Base-by-base conservation (phyloP, 768 basidiomycete species). In the Lentinula aciculospora region DNA sequence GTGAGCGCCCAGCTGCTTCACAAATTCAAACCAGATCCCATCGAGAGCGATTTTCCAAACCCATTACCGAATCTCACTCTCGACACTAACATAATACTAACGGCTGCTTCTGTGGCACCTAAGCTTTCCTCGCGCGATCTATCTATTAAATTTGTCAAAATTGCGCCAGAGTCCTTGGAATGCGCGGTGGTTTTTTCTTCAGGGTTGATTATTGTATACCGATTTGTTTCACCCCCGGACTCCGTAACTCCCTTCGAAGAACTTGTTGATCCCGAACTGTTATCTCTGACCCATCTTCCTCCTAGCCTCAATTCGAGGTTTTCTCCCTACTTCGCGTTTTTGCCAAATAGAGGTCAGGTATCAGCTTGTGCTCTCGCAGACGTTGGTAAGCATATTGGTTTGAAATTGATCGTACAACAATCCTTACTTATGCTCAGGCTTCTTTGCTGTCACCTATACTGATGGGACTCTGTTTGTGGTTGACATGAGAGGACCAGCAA, bases 401-500 rank as follows among this genome's bases (percentile, higher is more conserved):
- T 61, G 32, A 29, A 28, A 21, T 10, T 31, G 21, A 23, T 17
- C 27, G 5, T 40, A 25, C 19, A 27, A 36, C 19, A 17, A 8
- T 56, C 3, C 17, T 27, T 8, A 23, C 21, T 6, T 51, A 23
- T 31, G 10, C 6, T 44, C 60, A 92, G 92, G 90, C 4, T 92
- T 95, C 68, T 69, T 92, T 44, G 90, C 92, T 1, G 76, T 85
- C 2, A 83, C 86, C 3, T 92, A 88, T 67, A 66, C 69, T 4
- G 79, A 81, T 48, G 84, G 83, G 1, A 73, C 79, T 1, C 57
- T 95, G 21, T 71, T 80, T 32, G 72, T 94, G 31, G 67, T 94
- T 17, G 88, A 94, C 65, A 76, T 93, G 78, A 79, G 90, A 23
- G 87, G 83, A 1, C 91, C 92, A 1, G 77, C 78, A 12, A 72